These are phyloP conservation scores for Diaporthe velutina DNA, from an alignment of 2,329 filamentous ascomycete species.

Conservation along the genomic window DNA sequence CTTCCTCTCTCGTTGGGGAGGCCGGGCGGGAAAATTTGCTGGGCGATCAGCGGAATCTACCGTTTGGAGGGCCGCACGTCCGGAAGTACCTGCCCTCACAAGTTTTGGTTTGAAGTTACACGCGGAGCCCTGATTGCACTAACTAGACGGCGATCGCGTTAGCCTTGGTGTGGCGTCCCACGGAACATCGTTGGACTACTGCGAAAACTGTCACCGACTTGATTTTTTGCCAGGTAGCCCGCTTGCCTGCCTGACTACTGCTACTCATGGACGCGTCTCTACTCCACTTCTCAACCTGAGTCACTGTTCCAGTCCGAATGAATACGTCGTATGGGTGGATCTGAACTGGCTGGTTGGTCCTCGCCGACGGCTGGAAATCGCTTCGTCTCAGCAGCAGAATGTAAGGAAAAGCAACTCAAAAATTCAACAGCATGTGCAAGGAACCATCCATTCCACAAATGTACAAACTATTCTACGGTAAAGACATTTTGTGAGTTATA, in stretches of 20 bases:
- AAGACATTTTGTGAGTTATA: too few species aligned
- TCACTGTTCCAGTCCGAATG: not conserved
- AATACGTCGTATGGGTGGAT: not conserved
- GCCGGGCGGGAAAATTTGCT: constrained; percentile 15
- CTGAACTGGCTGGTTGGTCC: not conserved
- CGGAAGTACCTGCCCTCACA: not conserved
- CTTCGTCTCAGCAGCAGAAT: not conserved
- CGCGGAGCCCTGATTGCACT: not conserved
- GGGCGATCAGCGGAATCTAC: constrained; percentile 25
- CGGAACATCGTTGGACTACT: not conserved
- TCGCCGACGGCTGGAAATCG: not conserved
- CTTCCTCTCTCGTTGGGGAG: constrained; percentile 12
- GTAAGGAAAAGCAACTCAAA: not conserved
- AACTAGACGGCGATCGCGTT: constrained; percentile 13
- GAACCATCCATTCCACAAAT: not conserved
- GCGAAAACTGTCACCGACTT: not conserved
- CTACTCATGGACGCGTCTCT: not conserved
- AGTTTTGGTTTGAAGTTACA: not conserved
- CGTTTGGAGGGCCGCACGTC: constrained; percentile 6
- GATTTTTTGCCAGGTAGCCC: not conserved
- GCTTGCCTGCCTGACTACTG: not conserved
- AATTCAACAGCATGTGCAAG: not conserved
- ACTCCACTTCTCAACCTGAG: constrained; percentile 13
- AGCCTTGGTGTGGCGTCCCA: constrained; percentile 4
- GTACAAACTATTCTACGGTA: too few species aligned